Base-by-base conservation (phyloP, 257 asterid species). In the Eucommia ulmoides region DNA sequence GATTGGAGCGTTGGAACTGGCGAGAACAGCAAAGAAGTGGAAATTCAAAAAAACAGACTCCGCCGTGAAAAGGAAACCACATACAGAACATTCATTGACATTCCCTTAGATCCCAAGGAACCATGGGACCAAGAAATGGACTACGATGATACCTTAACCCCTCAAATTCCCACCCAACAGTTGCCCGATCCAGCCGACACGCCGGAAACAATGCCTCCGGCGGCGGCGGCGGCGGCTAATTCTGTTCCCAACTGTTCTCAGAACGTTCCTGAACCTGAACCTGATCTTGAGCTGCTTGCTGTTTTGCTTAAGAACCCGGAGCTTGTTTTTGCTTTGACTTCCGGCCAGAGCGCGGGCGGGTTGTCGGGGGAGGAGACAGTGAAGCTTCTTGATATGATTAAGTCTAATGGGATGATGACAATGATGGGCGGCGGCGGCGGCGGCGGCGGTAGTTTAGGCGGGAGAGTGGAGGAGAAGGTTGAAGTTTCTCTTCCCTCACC, bases 121-220 rank as follows among this genome's bases (percentile, higher is more conserved):
- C 99, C 99, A 8, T 91, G 99, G 99, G 99, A 91, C 73, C 78
- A 63, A 19, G 99, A 91, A 70, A 87, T 86, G 79, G 97, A 83
- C 67, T 74, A 76, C 24, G 99, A 91, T 20, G 99, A 91, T 62
- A 58, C 94, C 15, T 57, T 91, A 60, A 91, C 95, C 45, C 77
- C 82, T 0, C 70, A 73, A 69, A 76, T 91, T 60, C 97, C 95
- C 2, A 64, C 62, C 16, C 94, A 79, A 53, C 99, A 81, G 64
- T 73, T 79, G 55, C 97, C 97, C 0, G 97, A 83, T 24, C 49
- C 22, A 48, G 54, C 12, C 46, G 23, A 17, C 63, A 49, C 38
- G 33, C 64, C 52, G 24, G 72, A 54, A 22, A 17, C 0, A 3
- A 61, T 35, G 38, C 38, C 33, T 53, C 59, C 48, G 48, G 74